A percentile compares a stretch with the other conserved stretches of the same genome.
These are phyloP conservation scores for Cladosporium sp. DNA, from an alignment of 2,329 filamentous ascomycete species.

Conservation along the genomic window DNA sequence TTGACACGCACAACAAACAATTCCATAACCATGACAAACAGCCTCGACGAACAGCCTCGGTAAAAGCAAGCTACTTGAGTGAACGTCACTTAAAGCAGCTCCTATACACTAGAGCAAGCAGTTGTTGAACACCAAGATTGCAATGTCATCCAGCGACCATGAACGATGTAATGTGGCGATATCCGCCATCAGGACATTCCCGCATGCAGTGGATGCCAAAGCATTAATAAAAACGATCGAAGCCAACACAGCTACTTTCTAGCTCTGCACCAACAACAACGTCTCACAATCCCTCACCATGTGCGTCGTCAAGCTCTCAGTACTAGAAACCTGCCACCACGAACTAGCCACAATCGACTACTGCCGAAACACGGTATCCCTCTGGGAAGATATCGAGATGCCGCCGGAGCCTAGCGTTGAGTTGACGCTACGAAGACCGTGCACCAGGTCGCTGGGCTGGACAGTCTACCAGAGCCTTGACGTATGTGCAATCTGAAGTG, in stretches of 20 bases:
- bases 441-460: slow-evolving; percentile 13
- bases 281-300: background rate
- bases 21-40: no score
- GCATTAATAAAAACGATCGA: no score
- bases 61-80: no score
- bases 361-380: background rate
- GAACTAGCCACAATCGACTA: slow-evolving; percentile 9
- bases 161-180: background rate
- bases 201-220: background rate
- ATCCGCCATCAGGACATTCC: background rate
- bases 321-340: background rate
- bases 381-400: no score
- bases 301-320: slow-evolving; percentile 10
- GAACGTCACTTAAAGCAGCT: no score
- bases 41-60: no score
- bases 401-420: background rate
- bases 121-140: no score
- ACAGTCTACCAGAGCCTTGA: background rate
- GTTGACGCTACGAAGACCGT: background rate
- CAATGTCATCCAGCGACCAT: background rate
- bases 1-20: no score
- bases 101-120: no score
- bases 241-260: background rate
- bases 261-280: background rate
- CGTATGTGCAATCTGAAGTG: background rate